phyloP scores from a whole-genome alignment of 2,329 filamentous ascomycete genomes.

The Verticillium nonalfalfae region DNA sequence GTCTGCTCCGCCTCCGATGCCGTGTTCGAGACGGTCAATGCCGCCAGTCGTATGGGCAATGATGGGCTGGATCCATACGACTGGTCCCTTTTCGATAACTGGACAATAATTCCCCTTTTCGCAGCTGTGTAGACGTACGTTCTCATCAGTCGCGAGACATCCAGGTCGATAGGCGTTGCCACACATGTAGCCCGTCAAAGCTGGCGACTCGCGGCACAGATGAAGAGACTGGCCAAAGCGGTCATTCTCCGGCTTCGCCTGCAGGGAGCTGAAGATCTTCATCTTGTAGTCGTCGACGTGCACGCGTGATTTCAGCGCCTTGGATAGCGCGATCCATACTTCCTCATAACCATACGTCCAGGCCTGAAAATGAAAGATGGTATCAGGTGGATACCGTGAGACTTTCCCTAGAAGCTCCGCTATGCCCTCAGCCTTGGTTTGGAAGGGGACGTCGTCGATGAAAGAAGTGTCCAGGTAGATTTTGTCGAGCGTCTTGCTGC shows the following conservation, averaged over 20 bases:
- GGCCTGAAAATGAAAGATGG: conserved; percentile 75
- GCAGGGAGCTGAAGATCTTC: conserved; percentile 62
- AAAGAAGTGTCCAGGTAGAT: conserved; percentile 91
- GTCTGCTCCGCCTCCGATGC: conserved; percentile 72
- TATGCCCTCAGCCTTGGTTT: conserved; percentile 68
- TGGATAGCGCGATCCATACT: conserved; percentile 77
- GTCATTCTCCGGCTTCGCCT: conserved; percentile 30
- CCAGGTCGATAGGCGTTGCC: conserved; percentile 66
- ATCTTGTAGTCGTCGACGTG: conserved; percentile 82
- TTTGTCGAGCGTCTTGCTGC: conserved; percentile 63
- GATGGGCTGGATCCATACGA: conserved; percentile 75
- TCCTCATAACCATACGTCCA: conserved; percentile 93
- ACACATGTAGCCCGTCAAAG: conserved; percentile 65
- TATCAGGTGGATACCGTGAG: conserved; percentile 60
- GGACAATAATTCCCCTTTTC: conserved; percentile 64
- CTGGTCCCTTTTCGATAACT: conserved; percentile 35
- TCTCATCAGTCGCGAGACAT: conserved; percentile 60
- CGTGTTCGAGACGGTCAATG: conserved; percentile 62
- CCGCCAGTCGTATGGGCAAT: conserved; percentile 58
- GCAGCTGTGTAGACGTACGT: conserved; percentile 75
- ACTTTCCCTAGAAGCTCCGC: conserved; percentile 67
- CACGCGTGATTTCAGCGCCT: conserved; percentile 61
- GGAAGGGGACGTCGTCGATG: conserved; percentile 36
- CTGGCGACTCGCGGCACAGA: conserved; percentile 53
- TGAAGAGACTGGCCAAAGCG: conserved; percentile 33